A percentile compares a stretch with the other conserved stretches of the same genome.
Conservation (phyloP, 768 basidiomycete genomes). For the Mycena olivaceomarginata region DNA sequence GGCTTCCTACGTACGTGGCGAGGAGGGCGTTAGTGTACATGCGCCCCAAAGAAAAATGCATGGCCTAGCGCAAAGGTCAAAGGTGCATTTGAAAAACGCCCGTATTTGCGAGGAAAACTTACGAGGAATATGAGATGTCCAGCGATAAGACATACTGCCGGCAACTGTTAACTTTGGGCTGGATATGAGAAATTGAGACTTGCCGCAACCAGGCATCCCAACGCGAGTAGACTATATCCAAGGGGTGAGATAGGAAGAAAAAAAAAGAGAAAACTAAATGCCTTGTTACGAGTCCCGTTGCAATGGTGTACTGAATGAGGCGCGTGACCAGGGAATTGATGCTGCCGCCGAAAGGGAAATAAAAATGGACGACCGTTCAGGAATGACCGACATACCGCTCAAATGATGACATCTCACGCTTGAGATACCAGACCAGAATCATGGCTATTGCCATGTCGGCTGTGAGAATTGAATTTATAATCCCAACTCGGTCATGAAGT, state of each 20-base stretch:
- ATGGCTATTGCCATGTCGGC: conserved; percentile 2
- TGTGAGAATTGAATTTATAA: conserved; percentile 9
- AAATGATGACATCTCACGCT: conserved; percentile 2
- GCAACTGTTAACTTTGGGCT: neutral
- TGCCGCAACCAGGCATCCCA: neutral
- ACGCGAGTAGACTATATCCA: neutral
- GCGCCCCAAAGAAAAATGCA: conserved; percentile 10
- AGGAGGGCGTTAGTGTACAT: conserved; percentile 12
- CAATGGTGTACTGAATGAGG: conserved; percentile 4
- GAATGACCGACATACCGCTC: neutral
- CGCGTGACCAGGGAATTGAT: neutral
- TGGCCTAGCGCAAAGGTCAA: neutral
- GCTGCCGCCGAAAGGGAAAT: neutral
- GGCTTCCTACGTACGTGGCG: neutral
- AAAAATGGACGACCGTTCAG: neutral
- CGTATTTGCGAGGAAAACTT: neutral
- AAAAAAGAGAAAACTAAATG: neutral
- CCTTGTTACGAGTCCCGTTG: conserved; percentile 8
- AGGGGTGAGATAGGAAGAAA: neutral
- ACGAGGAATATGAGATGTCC: neutral
- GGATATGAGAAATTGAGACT: neutral
- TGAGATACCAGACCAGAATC: conserved; percentile 14
- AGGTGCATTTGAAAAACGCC: neutral
- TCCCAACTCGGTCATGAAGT: neutral
- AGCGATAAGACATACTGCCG: neutral